Conservation (phyloP, 129 eudicot species). For the Arctium lappa region DNA sequence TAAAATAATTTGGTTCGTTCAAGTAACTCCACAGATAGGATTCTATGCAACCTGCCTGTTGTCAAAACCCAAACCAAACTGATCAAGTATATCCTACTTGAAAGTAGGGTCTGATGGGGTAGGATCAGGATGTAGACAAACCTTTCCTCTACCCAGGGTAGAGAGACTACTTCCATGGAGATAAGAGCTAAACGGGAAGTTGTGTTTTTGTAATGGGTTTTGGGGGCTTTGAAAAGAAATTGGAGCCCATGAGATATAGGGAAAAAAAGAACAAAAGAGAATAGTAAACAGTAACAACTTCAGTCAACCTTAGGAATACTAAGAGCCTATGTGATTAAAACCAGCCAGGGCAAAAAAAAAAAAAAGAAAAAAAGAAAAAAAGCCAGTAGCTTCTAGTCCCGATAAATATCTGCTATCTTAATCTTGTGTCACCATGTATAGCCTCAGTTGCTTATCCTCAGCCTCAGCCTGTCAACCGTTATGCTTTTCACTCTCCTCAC, state of each 20-base stretch:
- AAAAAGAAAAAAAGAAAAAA: too few species aligned
- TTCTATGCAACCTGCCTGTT: not conserved
- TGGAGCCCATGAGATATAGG: not conserved
- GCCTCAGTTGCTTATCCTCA: too few species aligned
- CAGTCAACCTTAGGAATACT: not conserved
- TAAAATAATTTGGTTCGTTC: not conserved
- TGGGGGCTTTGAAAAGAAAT: not conserved
- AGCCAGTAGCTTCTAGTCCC: too few species aligned
- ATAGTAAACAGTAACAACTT: not conserved
- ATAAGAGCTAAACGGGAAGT: not conserved
- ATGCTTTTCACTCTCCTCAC: too few species aligned
- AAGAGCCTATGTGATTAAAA: too few species aligned
- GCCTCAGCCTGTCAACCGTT: too few species aligned
- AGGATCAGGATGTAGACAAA: not conserved
- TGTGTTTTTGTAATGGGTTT: not conserved
- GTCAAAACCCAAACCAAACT: not conserved
- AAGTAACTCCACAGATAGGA: not conserved
- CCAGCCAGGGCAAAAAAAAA: too few species aligned
- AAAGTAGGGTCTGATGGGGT: not conserved
- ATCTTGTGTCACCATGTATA: too few species aligned
- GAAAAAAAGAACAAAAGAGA: not conserved
- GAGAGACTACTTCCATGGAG: not conserved
- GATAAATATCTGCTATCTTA: too few species aligned
- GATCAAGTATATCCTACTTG: not conserved
- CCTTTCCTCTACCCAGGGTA: not conserved